These are phyloP conservation scores for Lepidium aucheri DNA, from an alignment of 345 rosid genomes.

Conservation along the genomic window DNA sequence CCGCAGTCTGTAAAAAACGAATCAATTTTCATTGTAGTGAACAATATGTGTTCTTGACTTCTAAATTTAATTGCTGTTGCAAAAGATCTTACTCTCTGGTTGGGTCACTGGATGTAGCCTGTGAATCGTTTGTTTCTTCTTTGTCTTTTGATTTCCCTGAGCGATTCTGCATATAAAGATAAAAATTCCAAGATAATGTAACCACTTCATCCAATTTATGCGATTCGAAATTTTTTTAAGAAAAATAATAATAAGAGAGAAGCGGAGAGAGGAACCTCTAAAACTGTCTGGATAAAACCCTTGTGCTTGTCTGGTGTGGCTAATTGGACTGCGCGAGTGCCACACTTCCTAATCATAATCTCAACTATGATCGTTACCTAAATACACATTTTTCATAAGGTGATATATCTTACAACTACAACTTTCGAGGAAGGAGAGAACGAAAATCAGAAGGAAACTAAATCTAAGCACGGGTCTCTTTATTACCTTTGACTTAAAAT, in stretches of 20 bases:
- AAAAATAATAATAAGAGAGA: neutral
- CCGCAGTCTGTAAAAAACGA: conserved; percentile 1
- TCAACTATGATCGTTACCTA: conserved; percentile 86
- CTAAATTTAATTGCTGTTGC: neutral
- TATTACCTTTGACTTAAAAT: conserved; percentile 73
- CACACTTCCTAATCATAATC: conserved; percentile 78
- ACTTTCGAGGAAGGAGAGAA: conserved; percentile 5
- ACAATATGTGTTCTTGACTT: neutral
- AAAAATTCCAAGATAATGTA: neutral
- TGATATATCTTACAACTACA: neutral
- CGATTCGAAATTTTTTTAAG: neutral
- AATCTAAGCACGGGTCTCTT: neutral
- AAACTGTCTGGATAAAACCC: conserved; percentile 58
- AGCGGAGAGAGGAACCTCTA: conserved; percentile 41
- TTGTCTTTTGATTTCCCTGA: conserved; percentile 44
- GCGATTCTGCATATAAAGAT: conserved; percentile 54
- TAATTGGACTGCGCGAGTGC: conserved; percentile 53
- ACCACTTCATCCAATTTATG: neutral
- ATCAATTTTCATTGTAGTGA: neutral
- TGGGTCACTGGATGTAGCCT: conserved; percentile 1
- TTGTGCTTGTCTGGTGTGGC: conserved; percentile 70
- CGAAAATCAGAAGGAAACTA: neutral
- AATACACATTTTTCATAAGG: neutral
- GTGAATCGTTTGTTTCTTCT: conserved; percentile 29
- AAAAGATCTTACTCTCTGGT: conserved; percentile 24